These are phyloP conservation scores for Apophysomyces variabilis DNA, from an alignment of 371 early-diverging fungal genomes.

Conservation along the genomic window DNA sequence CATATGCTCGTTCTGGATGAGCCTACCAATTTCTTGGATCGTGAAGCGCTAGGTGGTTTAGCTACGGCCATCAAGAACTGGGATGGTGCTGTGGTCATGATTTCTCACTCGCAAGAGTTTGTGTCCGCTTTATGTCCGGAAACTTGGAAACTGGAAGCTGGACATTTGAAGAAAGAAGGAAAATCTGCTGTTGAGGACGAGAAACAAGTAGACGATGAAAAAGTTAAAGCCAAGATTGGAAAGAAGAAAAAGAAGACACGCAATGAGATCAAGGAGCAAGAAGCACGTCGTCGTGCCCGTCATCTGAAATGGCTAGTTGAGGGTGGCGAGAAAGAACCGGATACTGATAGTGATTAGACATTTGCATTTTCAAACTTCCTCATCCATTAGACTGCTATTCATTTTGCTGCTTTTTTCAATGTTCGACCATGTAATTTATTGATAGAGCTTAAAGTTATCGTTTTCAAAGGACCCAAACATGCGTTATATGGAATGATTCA, in stretches of 20 bases:
- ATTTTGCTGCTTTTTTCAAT: background rate
- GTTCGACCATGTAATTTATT: background rate
- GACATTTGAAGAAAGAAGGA: conserved; percentile 55
- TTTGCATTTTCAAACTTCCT: background rate
- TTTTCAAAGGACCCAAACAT: no score
- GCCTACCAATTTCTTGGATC: conserved; percentile 91
- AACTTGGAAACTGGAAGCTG: conserved; percentile 76
- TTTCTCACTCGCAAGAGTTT: conserved; percentile 87
- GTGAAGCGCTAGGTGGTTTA: conserved; percentile 85
- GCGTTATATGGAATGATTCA: no score
- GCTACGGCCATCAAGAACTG: conserved; percentile 80
- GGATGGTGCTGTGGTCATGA: conserved; percentile 88
- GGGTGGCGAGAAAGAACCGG: conserved; percentile 69
- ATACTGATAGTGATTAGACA: conserved; percentile 71
- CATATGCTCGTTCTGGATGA: conserved; percentile 85
- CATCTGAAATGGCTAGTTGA: conserved; percentile 77
- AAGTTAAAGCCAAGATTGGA: conserved; percentile 63
- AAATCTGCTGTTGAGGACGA: conserved; percentile 66
- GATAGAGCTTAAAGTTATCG: background rate
- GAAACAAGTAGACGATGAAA: conserved; percentile 64
- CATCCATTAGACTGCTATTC: background rate
- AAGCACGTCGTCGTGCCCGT: conserved; percentile 70
- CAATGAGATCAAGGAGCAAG: conserved; percentile 73
- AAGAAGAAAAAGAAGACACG: conserved; percentile 87
- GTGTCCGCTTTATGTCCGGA: conserved; percentile 81